Percentiles rank a stretch among this genome's conserved stretches.
Conservation (phyloP, 805 yeast genomes). For the Priceomyces fermenticarens region DNA sequence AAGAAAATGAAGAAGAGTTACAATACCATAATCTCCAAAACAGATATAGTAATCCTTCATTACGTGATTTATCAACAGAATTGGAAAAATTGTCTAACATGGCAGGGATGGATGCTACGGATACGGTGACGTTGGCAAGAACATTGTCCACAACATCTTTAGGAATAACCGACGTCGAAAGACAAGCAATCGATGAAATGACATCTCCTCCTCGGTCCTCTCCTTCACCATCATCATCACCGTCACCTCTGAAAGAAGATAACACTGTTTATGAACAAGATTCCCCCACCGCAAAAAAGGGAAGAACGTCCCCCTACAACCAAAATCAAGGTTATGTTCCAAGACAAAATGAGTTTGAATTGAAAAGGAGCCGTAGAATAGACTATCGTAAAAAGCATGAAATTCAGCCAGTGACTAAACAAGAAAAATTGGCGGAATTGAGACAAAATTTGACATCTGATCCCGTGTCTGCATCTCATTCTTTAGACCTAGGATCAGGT, state of each 20-base stretch:
- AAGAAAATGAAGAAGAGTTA: neutral
- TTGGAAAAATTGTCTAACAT: slow-evolving; percentile 67
- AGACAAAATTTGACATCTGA: slow-evolving; percentile 14
- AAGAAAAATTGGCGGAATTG: slow-evolving; percentile 19
- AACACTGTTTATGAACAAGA: slow-evolving; percentile 4
- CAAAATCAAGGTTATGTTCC: neutral
- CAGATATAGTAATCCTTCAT: slow-evolving; percentile 52
- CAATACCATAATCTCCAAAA: slow-evolving; percentile 6
- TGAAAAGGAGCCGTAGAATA: slow-evolving; percentile 37
- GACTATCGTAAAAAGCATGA: slow-evolving; percentile 32
- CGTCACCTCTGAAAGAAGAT: neutral
- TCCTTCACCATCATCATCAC: slow-evolving; percentile 2
- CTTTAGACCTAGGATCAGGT: slow-evolving; percentile 4
- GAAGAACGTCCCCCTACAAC: neutral
- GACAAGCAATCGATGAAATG: slow-evolving; percentile 36
- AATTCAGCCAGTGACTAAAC: slow-evolving; percentile 13
- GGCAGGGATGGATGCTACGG: slow-evolving; percentile 76
- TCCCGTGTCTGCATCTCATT: neutral
- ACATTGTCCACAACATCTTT: slow-evolving; percentile 70
- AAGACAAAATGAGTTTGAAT: slow-evolving; percentile 21
- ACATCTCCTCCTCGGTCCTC: slow-evolving; percentile 19
- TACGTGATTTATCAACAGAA: slow-evolving; percentile 71
- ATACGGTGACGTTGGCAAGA: slow-evolving; percentile 80
- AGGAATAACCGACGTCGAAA: slow-evolving; percentile 53
- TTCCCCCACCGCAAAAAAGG: slow-evolving; percentile 8